These are phyloP conservation scores for Postia placenta DNA, from an alignment of 768 basidiomycete genomes.

Conservation along the genomic window DNA sequence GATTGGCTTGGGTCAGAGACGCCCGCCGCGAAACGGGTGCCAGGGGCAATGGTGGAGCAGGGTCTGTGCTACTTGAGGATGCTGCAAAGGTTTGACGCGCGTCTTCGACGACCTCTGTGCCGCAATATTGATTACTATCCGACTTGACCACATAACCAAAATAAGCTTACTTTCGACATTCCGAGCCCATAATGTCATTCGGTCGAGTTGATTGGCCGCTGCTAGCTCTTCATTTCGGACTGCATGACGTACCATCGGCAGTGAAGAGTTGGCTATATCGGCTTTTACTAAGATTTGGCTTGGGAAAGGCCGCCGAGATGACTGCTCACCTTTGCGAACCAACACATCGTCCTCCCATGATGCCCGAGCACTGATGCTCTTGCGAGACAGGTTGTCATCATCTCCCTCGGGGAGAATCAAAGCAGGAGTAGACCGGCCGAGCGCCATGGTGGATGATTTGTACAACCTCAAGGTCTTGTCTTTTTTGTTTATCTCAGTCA, in stretches of 20 bases:
- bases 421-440: constrained; percentile 35
- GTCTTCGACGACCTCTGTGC: constrained; percentile 79
- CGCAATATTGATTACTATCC: not conserved
- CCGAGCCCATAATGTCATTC: constrained; percentile 78
- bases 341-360: constrained; percentile 48
- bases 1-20: constrained; percentile 25
- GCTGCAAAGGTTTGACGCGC: constrained; percentile 70
- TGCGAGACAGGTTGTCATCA: constrained; percentile 21
- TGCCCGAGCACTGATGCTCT: constrained; percentile 22
- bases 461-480: constrained; percentile 65
- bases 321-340: constrained; percentile 35
- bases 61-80: constrained; percentile 36
- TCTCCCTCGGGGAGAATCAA: constrained; percentile 34
- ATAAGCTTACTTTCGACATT: constrained; percentile 63
- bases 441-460: constrained; percentile 45
- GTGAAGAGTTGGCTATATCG: constrained; percentile 42
- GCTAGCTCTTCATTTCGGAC: constrained; percentile 46
- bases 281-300: no score
- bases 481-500: constrained; percentile 17
- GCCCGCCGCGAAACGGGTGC: constrained; percentile 47
- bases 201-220: constrained; percentile 50
- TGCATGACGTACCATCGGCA: constrained; percentile 49
- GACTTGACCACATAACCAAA: not conserved
- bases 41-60: constrained; percentile 58
- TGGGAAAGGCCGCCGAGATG: not conserved